Conservation (phyloP, 2,329 filamentous ascomycete genomes). For the Ophidiomyces ophidiicola region DNA sequence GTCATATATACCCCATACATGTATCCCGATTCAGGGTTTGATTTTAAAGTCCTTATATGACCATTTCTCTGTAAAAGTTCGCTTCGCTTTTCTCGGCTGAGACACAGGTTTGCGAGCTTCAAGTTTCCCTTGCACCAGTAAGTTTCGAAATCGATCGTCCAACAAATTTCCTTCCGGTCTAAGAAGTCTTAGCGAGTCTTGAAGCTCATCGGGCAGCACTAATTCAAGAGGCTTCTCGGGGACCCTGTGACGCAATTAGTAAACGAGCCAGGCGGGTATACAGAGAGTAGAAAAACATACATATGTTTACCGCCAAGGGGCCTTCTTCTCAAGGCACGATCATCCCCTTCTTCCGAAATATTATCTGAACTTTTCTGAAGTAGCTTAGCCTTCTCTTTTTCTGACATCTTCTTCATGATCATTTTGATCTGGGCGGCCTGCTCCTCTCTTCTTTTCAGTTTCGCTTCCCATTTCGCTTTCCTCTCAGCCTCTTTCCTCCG, state of each 20-base stretch:
- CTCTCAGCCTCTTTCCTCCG: constrained; percentile 78
- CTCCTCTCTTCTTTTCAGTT: constrained; percentile 58
- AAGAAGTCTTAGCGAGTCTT: constrained; percentile 66
- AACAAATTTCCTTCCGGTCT: constrained; percentile 94
- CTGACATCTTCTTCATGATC: constrained; percentile 44
- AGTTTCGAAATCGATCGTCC: constrained; percentile 78
- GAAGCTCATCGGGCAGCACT: constrained; percentile 67
- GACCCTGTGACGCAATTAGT: constrained; percentile 19
- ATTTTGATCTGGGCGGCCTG: constrained; percentile 61
- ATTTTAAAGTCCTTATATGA: constrained; percentile 85
- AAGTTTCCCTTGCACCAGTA: constrained; percentile 79
- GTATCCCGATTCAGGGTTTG: constrained; percentile 1
- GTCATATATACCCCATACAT: not conserved
- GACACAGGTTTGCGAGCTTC: constrained; percentile 68
- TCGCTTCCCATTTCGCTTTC: constrained; percentile 59
- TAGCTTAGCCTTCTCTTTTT: constrained; percentile 39
- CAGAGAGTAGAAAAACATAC: constrained; percentile 25
- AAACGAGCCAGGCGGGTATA: constrained; percentile 1
- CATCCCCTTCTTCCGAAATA: constrained; percentile 44
- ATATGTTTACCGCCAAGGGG: constrained; percentile 54
- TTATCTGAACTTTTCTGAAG: constrained; percentile 24
- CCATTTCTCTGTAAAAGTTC: constrained; percentile 88
- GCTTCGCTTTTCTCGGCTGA: constrained; percentile 71
- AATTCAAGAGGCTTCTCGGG: constrained; percentile 72
- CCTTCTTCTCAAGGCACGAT: constrained; percentile 54